Evolutionary conservation across 2,329 filamentous ascomycete genomes (phyloP).

Genomic region (Stenocarpella maydis): DNA sequence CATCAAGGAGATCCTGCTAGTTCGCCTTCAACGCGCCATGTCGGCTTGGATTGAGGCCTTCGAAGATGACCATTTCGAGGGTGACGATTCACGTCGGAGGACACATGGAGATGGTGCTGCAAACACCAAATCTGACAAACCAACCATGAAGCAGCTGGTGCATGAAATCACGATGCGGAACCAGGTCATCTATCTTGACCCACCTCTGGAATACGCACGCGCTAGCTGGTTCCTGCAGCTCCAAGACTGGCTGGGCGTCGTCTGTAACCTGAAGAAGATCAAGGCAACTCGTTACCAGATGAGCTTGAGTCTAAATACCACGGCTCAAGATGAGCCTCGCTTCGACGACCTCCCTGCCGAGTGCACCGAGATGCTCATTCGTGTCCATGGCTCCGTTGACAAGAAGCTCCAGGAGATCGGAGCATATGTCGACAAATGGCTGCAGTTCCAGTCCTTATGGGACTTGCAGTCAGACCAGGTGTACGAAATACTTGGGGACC

Average conservation of each 20-base stretch:
- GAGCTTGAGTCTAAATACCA: slow-evolving; percentile 68
- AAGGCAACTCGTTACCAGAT: slow-evolving; percentile 97
- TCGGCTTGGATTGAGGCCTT: slow-evolving; percentile 89
- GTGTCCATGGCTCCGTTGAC: slow-evolving; percentile 86
- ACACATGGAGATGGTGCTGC: slow-evolving; percentile 50
- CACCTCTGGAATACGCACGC: slow-evolving; percentile 88
- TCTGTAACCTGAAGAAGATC: slow-evolving; percentile 92
- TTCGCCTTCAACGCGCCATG: slow-evolving; percentile 86
- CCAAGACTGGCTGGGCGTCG: slow-evolving; percentile 90
- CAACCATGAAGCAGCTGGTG: slow-evolving; percentile 75
- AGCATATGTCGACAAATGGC: slow-evolving; percentile 94
- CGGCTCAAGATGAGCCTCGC: slow-evolving; percentile 69
- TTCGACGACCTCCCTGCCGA: slow-evolving; percentile 87
- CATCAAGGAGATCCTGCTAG: slow-evolving; percentile 80
- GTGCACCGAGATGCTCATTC: slow-evolving; percentile 80
- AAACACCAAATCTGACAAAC: slow-evolving; percentile 59
- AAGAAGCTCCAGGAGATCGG: slow-evolving; percentile 82
- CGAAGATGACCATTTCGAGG: slow-evolving; percentile 63
- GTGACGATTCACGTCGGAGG: slow-evolving; percentile 61
- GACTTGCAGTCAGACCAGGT: slow-evolving; percentile 96
- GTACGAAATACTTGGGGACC: slow-evolving; percentile 89
- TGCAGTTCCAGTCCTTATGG: slow-evolving; percentile 98
- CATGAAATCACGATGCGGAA: slow-evolving; percentile 98
- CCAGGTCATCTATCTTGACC: slow-evolving; percentile 95
- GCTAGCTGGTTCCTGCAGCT: slow-evolving; percentile 94